These are phyloP conservation scores for Meyerozyma athensensis DNA, from an alignment of 1,139 yeast species.

Conservation along the genomic window DNA sequence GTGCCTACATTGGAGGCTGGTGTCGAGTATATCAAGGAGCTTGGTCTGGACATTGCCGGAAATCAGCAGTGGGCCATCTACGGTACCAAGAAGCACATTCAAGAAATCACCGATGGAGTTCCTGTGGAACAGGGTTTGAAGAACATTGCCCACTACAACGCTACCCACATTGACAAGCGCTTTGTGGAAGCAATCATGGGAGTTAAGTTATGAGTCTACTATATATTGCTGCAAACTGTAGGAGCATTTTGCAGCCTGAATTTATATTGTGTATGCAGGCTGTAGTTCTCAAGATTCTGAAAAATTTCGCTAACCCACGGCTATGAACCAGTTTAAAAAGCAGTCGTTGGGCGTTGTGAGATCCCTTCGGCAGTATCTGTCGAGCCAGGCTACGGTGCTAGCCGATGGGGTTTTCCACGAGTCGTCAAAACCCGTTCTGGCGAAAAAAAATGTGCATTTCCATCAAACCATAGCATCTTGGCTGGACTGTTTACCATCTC, in stretches of 20 bases:
- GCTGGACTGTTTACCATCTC: conserved; percentile 8
- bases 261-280: not conserved
- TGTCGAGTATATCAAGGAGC: conserved; percentile 40
- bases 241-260: not conserved
- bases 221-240: not conserved
- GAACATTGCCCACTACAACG: conserved; percentile 51
- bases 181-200: conserved; percentile 11
- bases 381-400: conserved; percentile 8
- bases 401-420: conserved; percentile 5
- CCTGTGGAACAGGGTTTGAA: conserved; percentile 46
- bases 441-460: not conserved
- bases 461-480: conserved; percentile 3
- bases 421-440: not conserved
- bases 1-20: conserved; percentile 47
- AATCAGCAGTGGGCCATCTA: conserved; percentile 57
- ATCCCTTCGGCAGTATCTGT: conserved; percentile 7
- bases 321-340: not conserved
- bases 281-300: not conserved
- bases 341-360: not conserved
- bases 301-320: not conserved
- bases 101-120: conserved; percentile 46
- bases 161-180: conserved; percentile 35
- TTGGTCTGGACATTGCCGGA: conserved; percentile 48
- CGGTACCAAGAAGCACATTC: conserved; percentile 61
- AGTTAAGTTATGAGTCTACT: conserved; percentile 6